Conservation (phyloP, 1,284 basidiomycete genomes). For the Ustilago cynodontis region DNA sequence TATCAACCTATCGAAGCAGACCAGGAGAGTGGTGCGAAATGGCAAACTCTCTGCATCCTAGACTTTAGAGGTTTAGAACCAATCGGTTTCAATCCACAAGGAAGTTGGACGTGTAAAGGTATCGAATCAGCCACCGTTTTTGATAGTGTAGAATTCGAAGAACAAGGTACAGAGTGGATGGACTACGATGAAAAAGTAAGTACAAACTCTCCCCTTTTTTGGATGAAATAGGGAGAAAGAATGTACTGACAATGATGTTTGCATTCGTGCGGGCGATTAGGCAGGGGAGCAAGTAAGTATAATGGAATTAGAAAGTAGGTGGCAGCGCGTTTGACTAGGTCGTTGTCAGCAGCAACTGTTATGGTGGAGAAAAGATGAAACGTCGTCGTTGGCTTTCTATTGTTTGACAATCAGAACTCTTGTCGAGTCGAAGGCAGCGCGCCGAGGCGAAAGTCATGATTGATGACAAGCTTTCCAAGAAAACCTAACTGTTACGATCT, state of each 20-base stretch:
- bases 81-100: conserved; percentile 51
- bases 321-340: conserved; percentile 45
- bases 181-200: conserved; percentile 68
- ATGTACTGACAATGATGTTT: not conserved
- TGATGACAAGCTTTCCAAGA: too few species aligned
- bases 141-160: conserved; percentile 64
- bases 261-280: conserved; percentile 9
- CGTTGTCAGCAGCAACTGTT: too few species aligned
- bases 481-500: too few species aligned
- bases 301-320: conserved; percentile 57
- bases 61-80: conserved; percentile 67
- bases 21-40: conserved; percentile 32
- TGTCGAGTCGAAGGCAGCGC: too few species aligned
- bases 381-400: too few species aligned
- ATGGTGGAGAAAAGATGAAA: too few species aligned
- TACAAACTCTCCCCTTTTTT: too few species aligned
- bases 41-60: conserved; percentile 61
- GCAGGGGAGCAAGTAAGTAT: conserved; percentile 62
- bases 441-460: too few species aligned
- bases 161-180: conserved; percentile 64
- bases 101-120: conserved; percentile 59
- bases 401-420: too few species aligned
- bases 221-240: too few species aligned
- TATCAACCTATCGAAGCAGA: conserved; percentile 46
- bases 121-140: conserved; percentile 55